phyloP scores from a whole-genome alignment of 495 filamentous ascomycete genomes.

The Penicillium desertorum region DNA sequence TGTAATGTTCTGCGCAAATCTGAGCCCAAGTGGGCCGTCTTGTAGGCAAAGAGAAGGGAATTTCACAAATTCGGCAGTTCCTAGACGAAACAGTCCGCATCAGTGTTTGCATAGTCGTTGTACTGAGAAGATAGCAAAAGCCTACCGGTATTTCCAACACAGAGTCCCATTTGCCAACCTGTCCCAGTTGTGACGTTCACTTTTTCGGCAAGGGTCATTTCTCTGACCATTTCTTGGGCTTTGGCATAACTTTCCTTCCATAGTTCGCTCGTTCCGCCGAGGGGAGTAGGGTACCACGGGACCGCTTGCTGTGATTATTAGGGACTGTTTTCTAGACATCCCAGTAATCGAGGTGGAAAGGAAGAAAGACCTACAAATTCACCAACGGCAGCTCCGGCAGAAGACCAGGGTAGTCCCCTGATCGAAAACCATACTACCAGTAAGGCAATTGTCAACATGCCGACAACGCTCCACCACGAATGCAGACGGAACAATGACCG shows the following conservation, averaged over 20 bases:
- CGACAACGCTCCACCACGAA: constrained; percentile 25
- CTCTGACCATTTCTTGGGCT: constrained; percentile 71
- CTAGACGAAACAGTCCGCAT: constrained; percentile 27
- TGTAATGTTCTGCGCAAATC: constrained; percentile 73
- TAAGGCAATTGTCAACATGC: constrained; percentile 16
- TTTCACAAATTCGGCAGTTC: constrained; percentile 61
- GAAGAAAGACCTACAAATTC: constrained; percentile 24
- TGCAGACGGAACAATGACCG: constrained; percentile 13
- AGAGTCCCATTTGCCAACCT: constrained; percentile 87
- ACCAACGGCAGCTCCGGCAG: background rate
- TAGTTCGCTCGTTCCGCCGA: constrained; percentile 66
- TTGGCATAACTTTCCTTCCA: constrained; percentile 84
- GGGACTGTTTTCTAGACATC: background rate
- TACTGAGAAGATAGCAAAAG: background rate
- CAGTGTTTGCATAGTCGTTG: constrained; percentile 1
- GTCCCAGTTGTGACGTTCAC: constrained; percentile 93
- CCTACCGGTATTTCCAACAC: constrained; percentile 80
- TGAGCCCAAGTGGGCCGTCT: constrained; percentile 82
- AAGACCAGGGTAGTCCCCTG: constrained; percentile 18
- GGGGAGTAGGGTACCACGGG: constrained; percentile 83
- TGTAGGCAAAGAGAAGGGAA: constrained; percentile 89
- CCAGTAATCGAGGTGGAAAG: background rate
- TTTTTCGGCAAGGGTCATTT: constrained; percentile 88
- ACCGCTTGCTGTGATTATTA: constrained; percentile 45
- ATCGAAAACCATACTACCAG: constrained; percentile 23